Percentiles rank a stretch among this genome's conserved stretches.
Conservation (phyloP, 164 flowering plant genomes). For the Kingdonia uniflora region DNA sequence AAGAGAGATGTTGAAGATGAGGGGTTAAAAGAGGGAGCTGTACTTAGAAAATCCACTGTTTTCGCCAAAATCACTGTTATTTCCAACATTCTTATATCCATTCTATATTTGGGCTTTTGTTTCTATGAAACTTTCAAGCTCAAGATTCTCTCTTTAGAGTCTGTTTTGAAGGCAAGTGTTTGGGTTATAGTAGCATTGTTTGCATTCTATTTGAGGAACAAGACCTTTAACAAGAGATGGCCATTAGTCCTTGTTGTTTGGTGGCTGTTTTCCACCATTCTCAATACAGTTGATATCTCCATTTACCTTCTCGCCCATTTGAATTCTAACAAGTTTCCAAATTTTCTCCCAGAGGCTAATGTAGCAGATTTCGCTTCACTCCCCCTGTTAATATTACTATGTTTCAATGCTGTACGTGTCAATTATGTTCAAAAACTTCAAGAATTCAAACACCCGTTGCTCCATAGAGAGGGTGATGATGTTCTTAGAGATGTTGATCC, state of each 20-base stretch:
- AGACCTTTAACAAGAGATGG: slow-evolving; percentile 26
- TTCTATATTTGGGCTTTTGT: slow-evolving; percentile 30
- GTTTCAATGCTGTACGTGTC: slow-evolving; percentile 24
- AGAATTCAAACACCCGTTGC: slow-evolving; percentile 30
- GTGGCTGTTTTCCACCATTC: slow-evolving; percentile 40
- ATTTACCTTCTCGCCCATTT: slow-evolving; percentile 17
- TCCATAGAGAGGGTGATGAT: slow-evolving; percentile 15
- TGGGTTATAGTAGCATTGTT: slow-evolving; percentile 37
- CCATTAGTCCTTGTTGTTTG: slow-evolving; percentile 44
- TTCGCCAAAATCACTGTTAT: slow-evolving; percentile 15
- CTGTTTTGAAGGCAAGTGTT: slow-evolving; percentile 19
- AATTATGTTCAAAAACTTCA: slow-evolving; percentile 4
- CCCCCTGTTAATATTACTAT: slow-evolving; percentile 34
- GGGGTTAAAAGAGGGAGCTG: slow-evolving; percentile 2
- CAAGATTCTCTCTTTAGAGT: slow-evolving; percentile 10
- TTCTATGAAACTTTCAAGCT: slow-evolving; percentile 24
- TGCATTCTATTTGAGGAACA: slow-evolving; percentile 21
- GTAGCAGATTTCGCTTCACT: slow-evolving; percentile 33
- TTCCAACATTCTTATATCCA: slow-evolving; percentile 24
- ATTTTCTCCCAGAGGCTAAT: slow-evolving; percentile 18
- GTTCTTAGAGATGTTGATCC: slow-evolving; percentile 1
- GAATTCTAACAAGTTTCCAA: slow-evolving; percentile 14
- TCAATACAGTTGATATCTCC: slow-evolving; percentile 15
- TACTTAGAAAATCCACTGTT: slow-evolving; percentile 4
- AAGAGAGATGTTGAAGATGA: slow-evolving; percentile 10